Base-by-base conservation (phyloP, 2,329 filamentous ascomycete species). In the Acrocalymma vagum region DNA sequence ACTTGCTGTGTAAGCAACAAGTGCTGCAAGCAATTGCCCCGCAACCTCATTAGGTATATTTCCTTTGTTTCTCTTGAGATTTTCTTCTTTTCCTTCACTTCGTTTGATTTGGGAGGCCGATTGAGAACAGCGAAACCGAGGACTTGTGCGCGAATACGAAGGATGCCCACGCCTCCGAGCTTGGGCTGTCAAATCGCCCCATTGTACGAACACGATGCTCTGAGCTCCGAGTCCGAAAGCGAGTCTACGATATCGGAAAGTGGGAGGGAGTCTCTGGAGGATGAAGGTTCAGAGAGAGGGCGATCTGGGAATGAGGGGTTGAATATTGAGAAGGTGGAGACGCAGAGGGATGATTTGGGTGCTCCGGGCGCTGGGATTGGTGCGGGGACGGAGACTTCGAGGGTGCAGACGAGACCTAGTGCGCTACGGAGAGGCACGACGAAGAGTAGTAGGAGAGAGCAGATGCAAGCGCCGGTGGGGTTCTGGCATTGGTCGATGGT, bases 401-500 rank as follows among this genome's bases (percentile, higher is more conserved):
- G n/a, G n/a, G n/a, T n/a, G n/a, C 23, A 40, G 15, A 38, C 25
- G n/a, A 42, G 42, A 13, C 59, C 46, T 14, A 43, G 32, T 25
- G 45, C 27, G 10, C 38, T 57, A 6, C 47, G 49, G 22, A 40
- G 37, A 29, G 39, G 43, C 5, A 40, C 56, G 7, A 60, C 57
- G 3, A 61, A 41, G 36, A 60, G 54, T 26, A 56, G 47, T 32
- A 45, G 53, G 2, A 46, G 48, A 26, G 45, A 45, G 20, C 35
- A 22, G 11, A 42, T 45, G 9, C 42, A 42, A 17, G 34, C 23
- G 3, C 54, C 60, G 10, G 62, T 53, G 9, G 54, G 60, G 9
- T 65, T 65, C 31, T 65, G 58, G 53, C 49, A 63, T 33, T 60
- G 51, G 54, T 30, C 50, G 14, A 65, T 65, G 58, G 56, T 58